These are phyloP conservation scores for Fusarium illudens DNA, from an alignment of 2,329 filamentous ascomycete genomes.

Conservation along the genomic window DNA sequence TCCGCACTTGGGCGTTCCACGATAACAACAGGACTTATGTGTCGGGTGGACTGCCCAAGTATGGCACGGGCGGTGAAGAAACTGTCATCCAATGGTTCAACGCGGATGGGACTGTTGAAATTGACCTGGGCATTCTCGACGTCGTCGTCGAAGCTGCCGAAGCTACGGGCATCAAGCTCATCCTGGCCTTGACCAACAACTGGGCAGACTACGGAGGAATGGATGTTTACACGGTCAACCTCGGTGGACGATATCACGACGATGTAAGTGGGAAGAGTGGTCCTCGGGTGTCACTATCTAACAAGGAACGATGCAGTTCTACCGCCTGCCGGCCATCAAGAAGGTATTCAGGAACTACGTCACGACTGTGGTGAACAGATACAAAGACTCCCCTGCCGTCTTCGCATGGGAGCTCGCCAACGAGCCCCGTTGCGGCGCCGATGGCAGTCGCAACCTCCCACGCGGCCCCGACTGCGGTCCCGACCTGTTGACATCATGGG, in stretches of 20 bases:
- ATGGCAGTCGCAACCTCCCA: slow-evolving; percentile 56
- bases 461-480: slow-evolving; percentile 52
- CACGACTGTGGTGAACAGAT: slow-evolving; percentile 65
- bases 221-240: slow-evolving; percentile 64
- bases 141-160: slow-evolving; percentile 53
- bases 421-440: slow-evolving; percentile 62
- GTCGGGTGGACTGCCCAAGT: slow-evolving; percentile 57
- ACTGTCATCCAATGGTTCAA: slow-evolving; percentile 55
- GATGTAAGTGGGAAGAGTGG: not conserved
- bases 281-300: accelerated
- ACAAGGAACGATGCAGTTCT: slow-evolving; percentile 49
- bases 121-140: slow-evolving; percentile 56
- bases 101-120: slow-evolving; percentile 53
- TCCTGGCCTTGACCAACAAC: slow-evolving; percentile 65
- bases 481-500: slow-evolving; percentile 56
- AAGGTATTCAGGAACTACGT: slow-evolving; percentile 66
- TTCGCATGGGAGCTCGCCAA: slow-evolving; percentile 76
- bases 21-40: slow-evolving; percentile 61
- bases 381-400: slow-evolving; percentile 65
- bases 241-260: slow-evolving; percentile 57
- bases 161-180: slow-evolving; percentile 57
- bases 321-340: slow-evolving; percentile 59
- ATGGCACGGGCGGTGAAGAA: slow-evolving; percentile 54
- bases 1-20: slow-evolving; percentile 67
- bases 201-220: slow-evolving; percentile 67